Base-by-base conservation (phyloP, 164 flowering plant species). In the Nymphaea colorata region DNA sequence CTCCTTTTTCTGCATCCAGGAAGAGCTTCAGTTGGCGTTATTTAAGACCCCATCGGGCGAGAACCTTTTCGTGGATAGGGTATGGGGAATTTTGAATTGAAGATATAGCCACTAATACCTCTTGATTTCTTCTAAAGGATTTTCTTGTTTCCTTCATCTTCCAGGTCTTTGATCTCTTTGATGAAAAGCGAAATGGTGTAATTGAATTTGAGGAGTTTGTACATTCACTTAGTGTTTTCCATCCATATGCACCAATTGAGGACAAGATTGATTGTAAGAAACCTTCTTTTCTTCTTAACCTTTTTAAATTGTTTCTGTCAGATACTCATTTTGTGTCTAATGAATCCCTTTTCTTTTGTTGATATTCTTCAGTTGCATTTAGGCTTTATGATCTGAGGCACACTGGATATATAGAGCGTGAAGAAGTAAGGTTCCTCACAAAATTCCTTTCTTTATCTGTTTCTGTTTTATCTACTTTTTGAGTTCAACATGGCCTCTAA, bases 341-440 rank as follows among this genome's bases (percentile, higher is more conserved):
- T 14, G 14, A 44, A 44, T 14, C 3, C 43, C 64, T 8, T 4
- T 16, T 47, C 41, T 79, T 61, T 2, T 8, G 64, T 16, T 25
- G 36, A 2, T 61, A 36, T n/a, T 61, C 67, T 83, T 86, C 90
- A 91, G 98, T 89, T 83, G 82, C 91, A 18, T 91, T 89, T 74
- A 81, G 86, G 85, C 73, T 91, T 43, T 91, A 91, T 76, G 92
- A 91, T 82, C 73, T 87, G 71, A 78, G 89, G 72, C 86, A 86
- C 71, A 87, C 86, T 64, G 98, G 98, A 45, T 91, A 75, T 68
- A 91, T 91, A 10, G 98, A 89, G 76, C 83, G 88, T 62, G 92
- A 91, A 73, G 98, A 89, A 78, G 98, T 91, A 76, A 80, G 84
- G 80, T 47, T 6, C 5, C 55, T 47, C 7, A 47, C 55, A 47